Evolutionary conservation across 176 grass and related monocot genomes (phyloP), one percentile per base, ranked within the genome.

Genomic region (Raddia distichophylla): DNA sequence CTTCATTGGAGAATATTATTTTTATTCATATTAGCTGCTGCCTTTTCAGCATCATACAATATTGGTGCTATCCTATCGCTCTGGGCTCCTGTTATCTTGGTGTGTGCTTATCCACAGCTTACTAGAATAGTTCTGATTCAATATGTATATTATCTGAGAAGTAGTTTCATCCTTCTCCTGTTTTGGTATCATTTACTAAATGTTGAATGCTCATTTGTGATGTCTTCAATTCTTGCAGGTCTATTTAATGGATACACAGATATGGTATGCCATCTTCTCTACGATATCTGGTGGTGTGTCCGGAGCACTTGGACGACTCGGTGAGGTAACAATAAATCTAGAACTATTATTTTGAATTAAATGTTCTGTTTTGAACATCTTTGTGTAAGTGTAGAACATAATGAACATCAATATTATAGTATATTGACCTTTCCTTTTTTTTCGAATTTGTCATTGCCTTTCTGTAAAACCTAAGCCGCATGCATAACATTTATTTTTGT

Each of bases 241-340:
- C 19, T 98, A 98, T 69, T 94, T 98, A 60, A 94, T 98, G 95
- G 95, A 98, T 83, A 94, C 95, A 56, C 95, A 97, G 74, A 97
- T 97, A 83, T 97, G 95, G 95, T 97, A 97, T 15, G 85, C 95
- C 61, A 87, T 97, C 73, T 97, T 89, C 74, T 97, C 95, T 80
- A 97, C 95, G 32, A 83, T 97, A 73, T 97, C 86, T 72, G 95
- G 95, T 57, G 95, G 95, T 83, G 69, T 90, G 80, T 94, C 92
- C 91, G 95, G 95, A 83, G 95, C 95, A 85, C 89, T 97, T 75
- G 92, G 95, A 65, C 73, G 95, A 86, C 95, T 97, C 75, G 95
- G 95, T 60, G 95, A 97, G 88, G 94, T 97, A 85, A 87, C 15
- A 74, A 81, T 87, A 52, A 58, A 80, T 52, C 64, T 91, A 59